Percentiles rank a stretch among this genome's conserved stretches.
These are phyloP conservation scores for Trichomonas gallinae DNA, from an alignment of 208 protist species.

Conservation along the genomic window DNA sequence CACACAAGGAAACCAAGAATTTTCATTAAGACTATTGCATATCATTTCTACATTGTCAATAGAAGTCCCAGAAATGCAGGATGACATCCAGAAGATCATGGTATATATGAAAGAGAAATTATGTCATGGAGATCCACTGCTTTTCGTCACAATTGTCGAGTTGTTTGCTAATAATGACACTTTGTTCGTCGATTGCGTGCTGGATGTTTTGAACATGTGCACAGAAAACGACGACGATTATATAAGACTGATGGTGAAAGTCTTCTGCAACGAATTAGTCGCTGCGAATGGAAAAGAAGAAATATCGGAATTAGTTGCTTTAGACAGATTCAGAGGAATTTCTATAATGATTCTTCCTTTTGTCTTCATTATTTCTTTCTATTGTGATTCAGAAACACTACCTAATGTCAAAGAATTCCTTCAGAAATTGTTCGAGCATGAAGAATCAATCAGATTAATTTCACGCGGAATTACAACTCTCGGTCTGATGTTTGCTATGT, in stretches of 20 bases:
- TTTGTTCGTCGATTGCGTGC: not conserved
- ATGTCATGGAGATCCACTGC: not conserved
- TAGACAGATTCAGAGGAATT: not conserved
- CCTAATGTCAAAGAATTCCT: not conserved
- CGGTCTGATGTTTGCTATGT: not conserved
- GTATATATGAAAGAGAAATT: not conserved
- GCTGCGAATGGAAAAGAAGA: not conserved
- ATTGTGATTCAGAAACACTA: not conserved
- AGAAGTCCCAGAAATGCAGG: not conserved
- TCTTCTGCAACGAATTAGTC: not conserved
- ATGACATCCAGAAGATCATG: not conserved
- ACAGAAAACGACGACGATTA: not conserved
- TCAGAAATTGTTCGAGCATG: not conserved
- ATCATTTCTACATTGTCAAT: not conserved
- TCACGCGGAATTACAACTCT: not conserved
- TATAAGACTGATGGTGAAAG: not conserved
- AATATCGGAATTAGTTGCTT: not conserved
- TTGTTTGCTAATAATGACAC: not conserved
- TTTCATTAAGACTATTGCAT: not conserved
- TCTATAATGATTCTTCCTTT: not conserved
- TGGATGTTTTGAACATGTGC: not conserved
- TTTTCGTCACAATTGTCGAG: not conserved
- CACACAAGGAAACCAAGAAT: not conserved
- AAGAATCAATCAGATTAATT: not conserved
- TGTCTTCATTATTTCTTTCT: not conserved